phyloP scores from a whole-genome alignment of 371 early-diverging fungal genomes.

The Blastocladiella emersonii region DNA sequence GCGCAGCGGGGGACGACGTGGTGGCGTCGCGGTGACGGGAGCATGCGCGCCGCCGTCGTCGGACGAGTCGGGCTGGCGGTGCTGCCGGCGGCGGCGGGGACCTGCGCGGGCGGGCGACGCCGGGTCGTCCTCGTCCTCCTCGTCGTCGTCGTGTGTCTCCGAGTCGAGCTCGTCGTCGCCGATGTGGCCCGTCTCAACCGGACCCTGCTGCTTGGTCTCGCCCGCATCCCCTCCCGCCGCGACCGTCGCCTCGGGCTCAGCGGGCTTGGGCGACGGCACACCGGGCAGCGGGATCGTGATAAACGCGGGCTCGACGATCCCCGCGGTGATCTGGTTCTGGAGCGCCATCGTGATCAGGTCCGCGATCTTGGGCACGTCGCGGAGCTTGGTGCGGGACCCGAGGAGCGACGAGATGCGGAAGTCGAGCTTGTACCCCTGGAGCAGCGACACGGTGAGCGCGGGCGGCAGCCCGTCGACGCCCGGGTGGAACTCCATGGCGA shows the following conservation, averaged over 20 bases:
- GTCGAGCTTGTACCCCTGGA: slow-evolving; percentile 64
- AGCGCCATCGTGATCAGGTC: slow-evolving; percentile 37
- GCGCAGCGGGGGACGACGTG: no score
- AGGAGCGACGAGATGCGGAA: slow-evolving; percentile 73
- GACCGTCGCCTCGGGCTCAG: background rate
- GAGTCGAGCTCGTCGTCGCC: no score
- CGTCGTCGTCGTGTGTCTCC: no score
- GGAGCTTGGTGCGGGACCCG: slow-evolving; percentile 84
- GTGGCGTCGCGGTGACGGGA: no score
- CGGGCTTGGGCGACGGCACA: background rate
- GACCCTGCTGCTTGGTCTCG: no score
- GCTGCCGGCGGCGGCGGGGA: no score
- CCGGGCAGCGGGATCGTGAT: background rate
- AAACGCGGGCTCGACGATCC: background rate
- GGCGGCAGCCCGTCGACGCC: slow-evolving; percentile 5
- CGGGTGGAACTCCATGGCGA: slow-evolving; percentile 22
- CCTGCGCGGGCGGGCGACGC: no score
- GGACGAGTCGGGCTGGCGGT: no score
- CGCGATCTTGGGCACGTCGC: slow-evolving; percentile 81
- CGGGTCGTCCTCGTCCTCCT: no score
- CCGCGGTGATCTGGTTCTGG: background rate
- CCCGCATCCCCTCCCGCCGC: no score
- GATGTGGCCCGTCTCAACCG: no score
- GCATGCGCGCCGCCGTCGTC: no score
- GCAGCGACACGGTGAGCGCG: slow-evolving; percentile 37